A percentile compares a stretch with the other conserved stretches of the same genome.
Evolutionary conservation across 2,329 filamentous ascomycete genomes (phyloP).

Genomic region (Ophiostoma perfectum): DNA sequence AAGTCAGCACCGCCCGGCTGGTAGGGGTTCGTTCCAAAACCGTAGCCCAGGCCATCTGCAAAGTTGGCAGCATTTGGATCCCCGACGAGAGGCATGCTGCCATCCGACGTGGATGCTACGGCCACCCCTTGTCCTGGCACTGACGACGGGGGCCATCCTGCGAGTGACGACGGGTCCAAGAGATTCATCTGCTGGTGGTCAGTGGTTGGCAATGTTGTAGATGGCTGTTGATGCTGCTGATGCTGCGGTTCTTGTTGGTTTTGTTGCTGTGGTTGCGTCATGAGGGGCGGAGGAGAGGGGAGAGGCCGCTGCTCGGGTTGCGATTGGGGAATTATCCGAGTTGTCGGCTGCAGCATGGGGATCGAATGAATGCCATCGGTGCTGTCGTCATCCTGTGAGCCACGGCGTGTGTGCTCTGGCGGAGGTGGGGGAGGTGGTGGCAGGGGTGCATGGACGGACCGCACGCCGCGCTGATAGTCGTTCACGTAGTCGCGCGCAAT

Average conservation of each 20-base stretch:
- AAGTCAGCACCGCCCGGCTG: conserved; percentile 16
- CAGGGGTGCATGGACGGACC: not conserved
- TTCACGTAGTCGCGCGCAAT: conserved; percentile 38
- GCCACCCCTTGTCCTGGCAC: not conserved
- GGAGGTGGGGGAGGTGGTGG: not conserved
- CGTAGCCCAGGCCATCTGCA: not conserved
- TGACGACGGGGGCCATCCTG: not conserved
- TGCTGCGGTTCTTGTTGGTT: not conserved
- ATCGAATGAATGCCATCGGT: not conserved
- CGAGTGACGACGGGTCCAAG: not conserved
- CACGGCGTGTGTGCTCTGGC: not conserved
- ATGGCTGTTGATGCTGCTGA: not conserved
- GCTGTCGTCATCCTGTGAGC: not conserved
- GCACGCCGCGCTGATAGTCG: conserved; percentile 22
- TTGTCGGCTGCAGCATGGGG: not conserved
- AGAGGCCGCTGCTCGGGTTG: not conserved
- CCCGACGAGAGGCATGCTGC: not conserved
- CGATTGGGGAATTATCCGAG: not conserved
- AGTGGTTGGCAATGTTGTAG: not conserved
- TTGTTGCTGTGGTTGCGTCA: not conserved
- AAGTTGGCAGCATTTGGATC: not conserved
- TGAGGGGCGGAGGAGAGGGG: not conserved
- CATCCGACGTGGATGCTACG: not conserved
- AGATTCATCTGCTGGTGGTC: conserved; percentile 1
- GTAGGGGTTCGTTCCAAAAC: not conserved